Evolutionary conservation across 208 protist genomes (phyloP), one percentile per base, ranked within the genome.

Genomic region (Leishmania aethiopica): DNA sequence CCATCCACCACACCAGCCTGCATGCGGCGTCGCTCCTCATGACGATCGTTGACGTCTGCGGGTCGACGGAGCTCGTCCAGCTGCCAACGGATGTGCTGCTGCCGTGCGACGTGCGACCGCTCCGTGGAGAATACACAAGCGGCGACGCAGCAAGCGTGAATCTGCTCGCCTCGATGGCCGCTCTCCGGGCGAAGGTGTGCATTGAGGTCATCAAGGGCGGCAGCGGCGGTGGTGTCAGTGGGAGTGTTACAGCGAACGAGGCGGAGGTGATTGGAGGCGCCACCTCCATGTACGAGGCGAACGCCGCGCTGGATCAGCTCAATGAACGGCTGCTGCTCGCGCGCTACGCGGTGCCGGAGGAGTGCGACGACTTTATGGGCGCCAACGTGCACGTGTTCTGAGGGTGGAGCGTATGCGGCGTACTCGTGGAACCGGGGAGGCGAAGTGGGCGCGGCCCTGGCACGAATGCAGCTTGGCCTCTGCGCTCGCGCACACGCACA

Each of bases 1-100:
- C 84, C 10, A 78, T 95, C 42, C 82, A 72, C 37, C 85, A 85
- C 70, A 81, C 93, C 45, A 86, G 84, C 42, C 78, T 96, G 42
- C 87, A 91, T 67, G 83, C 80, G 47, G 60, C 75, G 19, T 84
- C 90, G 22, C 75, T 81, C 51, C 71, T 91, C 45, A 83, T 96
- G 83, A 85, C 85, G 25, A 78, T 96, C n/a, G 93, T 95, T 42
- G 88, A 90, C 72, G 69, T 78, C 37, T 89, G 79, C 62, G 91
- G 91, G 25, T 85, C 81, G 19, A 90, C 92, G 35, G 93, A 96
- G 84, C 85, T 96, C 22, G 90, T 90, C 19, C 75, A 84, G 79
- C 83, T 94, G 78, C 90, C 91, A 19, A 53, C 71, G 19, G 81
- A 79, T 57, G 80, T 77, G 28, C 28, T 80, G 3, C 72, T 80